phyloP scores from a whole-genome alignment of 352 stramenopile species.

The Labyrinthula sp. region DNA sequence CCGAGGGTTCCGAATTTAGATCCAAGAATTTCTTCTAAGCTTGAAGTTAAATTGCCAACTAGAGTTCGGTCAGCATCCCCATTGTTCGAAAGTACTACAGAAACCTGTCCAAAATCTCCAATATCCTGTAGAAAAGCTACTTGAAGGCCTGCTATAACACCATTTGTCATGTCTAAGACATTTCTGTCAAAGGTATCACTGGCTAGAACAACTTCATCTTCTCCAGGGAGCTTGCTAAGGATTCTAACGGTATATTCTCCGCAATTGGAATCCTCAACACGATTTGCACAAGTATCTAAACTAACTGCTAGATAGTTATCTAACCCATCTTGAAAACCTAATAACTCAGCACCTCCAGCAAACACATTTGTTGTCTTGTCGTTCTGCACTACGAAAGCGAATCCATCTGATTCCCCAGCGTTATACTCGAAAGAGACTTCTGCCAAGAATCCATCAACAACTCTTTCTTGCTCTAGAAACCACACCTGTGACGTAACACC shows the following conservation, averaged over 20 bases:
- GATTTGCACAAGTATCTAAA: conserved; percentile 5
- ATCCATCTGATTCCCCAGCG: conserved; percentile 2
- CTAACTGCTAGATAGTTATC: conserved; percentile 13
- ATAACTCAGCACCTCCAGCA: too few species aligned
- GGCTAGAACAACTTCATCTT: not conserved
- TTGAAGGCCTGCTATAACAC: too few species aligned
- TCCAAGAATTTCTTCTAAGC: conserved; percentile 17
- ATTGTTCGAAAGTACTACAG: too few species aligned
- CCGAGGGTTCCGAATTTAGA: conserved; percentile 17
- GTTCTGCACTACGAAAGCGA: conserved; percentile 22
- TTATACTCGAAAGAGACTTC: conserved; percentile 2
- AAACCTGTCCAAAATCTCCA: too few species aligned
- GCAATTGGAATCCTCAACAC: too few species aligned
- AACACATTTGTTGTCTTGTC: not conserved
- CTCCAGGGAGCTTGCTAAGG: not conserved
- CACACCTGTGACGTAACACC: conserved; percentile 5
- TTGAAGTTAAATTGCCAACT: too few species aligned
- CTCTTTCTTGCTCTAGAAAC: conserved; percentile 3
- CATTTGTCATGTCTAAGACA: not conserved
- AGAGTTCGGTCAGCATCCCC: too few species aligned
- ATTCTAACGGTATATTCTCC: conserved; percentile 2
- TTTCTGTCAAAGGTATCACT: not conserved
- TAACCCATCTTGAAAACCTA: not conserved
- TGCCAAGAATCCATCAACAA: conserved; percentile 11
- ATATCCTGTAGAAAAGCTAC: too few species aligned